Evolutionary conservation across 169 alveolate genomes (phyloP).

Genomic region (Plasmodium yoelii): DNA sequence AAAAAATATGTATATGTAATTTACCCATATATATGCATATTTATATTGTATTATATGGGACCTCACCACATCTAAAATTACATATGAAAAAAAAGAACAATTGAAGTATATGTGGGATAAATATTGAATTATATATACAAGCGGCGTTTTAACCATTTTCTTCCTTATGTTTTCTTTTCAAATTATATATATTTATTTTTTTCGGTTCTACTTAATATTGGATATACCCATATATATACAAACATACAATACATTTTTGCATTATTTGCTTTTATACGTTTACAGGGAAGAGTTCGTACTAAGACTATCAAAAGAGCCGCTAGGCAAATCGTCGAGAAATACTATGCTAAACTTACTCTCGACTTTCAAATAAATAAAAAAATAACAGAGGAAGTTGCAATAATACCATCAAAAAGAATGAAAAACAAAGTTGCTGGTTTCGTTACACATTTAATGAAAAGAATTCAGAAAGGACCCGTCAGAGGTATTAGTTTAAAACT

Average conservation of each 20-base stretch:
- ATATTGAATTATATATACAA: too few relatives aligned
- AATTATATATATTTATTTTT: too few relatives aligned
- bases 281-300: slow-evolving; percentile 99
- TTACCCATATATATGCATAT: too few relatives aligned
- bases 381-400: slow-evolving; percentile 99
- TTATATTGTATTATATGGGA: too few relatives aligned
- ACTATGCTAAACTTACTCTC: slow-evolving; percentile 95
- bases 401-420: slow-evolving; percentile 98
- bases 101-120: too few relatives aligned
- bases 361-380: slow-evolving; percentile 99
- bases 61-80: too few relatives aligned
- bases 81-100: too few relatives aligned
- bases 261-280: slow-evolving; percentile 10
- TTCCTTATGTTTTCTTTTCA: not conserved
- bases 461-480: slow-evolving; percentile 99
- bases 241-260: not conserved
- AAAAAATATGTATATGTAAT: not conserved
- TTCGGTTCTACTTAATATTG: too few relatives aligned
- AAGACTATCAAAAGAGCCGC: slow-evolving; percentile 99
- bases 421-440: slow-evolving; percentile 98
- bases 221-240: not conserved
- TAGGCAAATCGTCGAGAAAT: slow-evolving; percentile 98
- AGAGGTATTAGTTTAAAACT: slow-evolving; percentile 99
- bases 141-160: too few relatives aligned
- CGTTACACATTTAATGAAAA: slow-evolving; percentile 95